Evolutionary conservation across 2,329 filamentous ascomycete genomes (phyloP).

Genomic region (Lecanosticta acicola): DNA sequence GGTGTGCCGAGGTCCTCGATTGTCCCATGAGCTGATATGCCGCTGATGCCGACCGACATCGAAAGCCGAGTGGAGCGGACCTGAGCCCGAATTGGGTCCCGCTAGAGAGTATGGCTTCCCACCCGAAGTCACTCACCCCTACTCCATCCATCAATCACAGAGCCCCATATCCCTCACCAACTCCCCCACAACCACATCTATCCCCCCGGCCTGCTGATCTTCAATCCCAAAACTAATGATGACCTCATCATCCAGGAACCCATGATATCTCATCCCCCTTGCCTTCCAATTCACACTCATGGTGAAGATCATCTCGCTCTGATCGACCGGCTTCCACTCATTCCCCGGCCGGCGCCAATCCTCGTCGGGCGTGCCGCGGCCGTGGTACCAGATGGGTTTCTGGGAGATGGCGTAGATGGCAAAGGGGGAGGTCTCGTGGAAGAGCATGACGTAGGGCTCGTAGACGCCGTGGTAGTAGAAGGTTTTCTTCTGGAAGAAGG

Average conservation of each 20-base stretch:
- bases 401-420: slow-evolving; percentile 44
- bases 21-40: too few relatives aligned
- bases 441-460: slow-evolving; percentile 51
- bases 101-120: too few relatives aligned
- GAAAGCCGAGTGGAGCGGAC: too few relatives aligned
- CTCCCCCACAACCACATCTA: slow-evolving; percentile 9
- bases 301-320: slow-evolving; percentile 10
- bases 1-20: too few relatives aligned
- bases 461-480: slow-evolving; percentile 46
- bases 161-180: slow-evolving; percentile 6
- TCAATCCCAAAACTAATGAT: slow-evolving; percentile 11
- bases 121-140: neutral
- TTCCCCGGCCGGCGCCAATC: slow-evolving; percentile 5
- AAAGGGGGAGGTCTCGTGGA: slow-evolving; percentile 45
- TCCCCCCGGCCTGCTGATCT: slow-evolving; percentile 8
- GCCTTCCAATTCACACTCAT: slow-evolving; percentile 8
- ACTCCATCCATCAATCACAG: slow-evolving; percentile 2
- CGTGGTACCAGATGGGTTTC: slow-evolving; percentile 52
- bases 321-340: slow-evolving; percentile 4
- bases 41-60: too few relatives aligned
- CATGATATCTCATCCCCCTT: slow-evolving; percentile 5
- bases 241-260: slow-evolving; percentile 9
- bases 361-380: slow-evolving; percentile 29
- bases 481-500: slow-evolving; percentile 51
- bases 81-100: too few relatives aligned